These are phyloP conservation scores for Lathyrus sativus DNA, from an alignment of 306 rosid species.

Conservation along the genomic window DNA sequence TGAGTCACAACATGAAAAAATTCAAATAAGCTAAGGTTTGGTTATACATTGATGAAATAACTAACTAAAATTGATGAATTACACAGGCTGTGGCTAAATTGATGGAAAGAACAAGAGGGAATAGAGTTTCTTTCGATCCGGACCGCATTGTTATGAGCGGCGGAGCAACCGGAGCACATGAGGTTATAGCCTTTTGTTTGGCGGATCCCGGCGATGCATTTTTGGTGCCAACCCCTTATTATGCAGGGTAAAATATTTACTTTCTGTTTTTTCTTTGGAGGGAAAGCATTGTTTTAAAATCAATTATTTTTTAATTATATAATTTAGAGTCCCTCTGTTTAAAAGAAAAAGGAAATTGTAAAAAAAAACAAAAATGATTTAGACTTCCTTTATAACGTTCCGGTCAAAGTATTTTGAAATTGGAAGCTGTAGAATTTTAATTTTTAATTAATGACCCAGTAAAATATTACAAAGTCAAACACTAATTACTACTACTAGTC, in stretches of 20 bases:
- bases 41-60: background rate
- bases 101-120: slow-evolving; percentile 71
- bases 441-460: background rate
- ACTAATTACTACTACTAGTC: background rate
- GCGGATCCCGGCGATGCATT: slow-evolving; percentile 85
- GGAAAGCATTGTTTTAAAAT: too few species aligned
- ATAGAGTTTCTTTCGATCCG: slow-evolving; percentile 63
- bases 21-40: background rate
- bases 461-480: background rate
- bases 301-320: too few species aligned
- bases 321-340: too few species aligned
- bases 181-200: slow-evolving; percentile 72
- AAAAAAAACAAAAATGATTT: background rate
- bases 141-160: slow-evolving; percentile 89
- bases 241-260: slow-evolving; percentile 59
- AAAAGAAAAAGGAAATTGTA: too few species aligned
- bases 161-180: slow-evolving; percentile 92
- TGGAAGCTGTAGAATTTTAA: background rate
- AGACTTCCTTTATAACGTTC: background rate
- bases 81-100: slow-evolving; percentile 80
- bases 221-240: slow-evolving; percentile 85
- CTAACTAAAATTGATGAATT: slow-evolving; percentile 1
- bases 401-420: background rate
- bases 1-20: slow-evolving; percentile 35
- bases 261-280: background rate